A percentile compares a stretch with the other conserved stretches of the same genome.
phyloP scores from a whole-genome alignment of 306 rosid genomes.

The Cicer pinnatifidum region DNA sequence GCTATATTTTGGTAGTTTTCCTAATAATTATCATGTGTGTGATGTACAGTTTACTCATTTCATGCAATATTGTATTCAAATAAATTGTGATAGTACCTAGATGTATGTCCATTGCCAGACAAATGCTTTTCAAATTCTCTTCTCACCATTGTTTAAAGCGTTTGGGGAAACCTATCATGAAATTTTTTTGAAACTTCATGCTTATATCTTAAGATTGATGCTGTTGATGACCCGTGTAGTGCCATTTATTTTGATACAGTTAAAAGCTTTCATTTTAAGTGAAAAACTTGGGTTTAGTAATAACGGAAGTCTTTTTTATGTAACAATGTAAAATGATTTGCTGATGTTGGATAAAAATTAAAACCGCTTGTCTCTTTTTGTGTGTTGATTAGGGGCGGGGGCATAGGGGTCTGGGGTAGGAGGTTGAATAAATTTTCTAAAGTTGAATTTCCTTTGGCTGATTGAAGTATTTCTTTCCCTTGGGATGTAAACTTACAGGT shows the following conservation, averaged over 20 bases:
- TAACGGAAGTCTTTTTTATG: neutral
- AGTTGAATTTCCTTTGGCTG: slow-evolving; percentile 37
- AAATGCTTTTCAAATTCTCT: neutral
- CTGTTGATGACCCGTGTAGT: neutral
- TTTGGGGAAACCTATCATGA: slow-evolving; percentile 4
- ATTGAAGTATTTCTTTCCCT: slow-evolving; percentile 11
- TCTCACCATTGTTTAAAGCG: neutral
- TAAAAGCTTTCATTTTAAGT: slow-evolving; percentile 14
- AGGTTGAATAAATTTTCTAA: slow-evolving; percentile 1
- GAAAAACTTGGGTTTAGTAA: neutral
- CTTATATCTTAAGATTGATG: slow-evolving; percentile 3
- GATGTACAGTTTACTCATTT: too few species aligned
- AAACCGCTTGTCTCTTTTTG: slow-evolving; percentile 4
- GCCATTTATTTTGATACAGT: slow-evolving; percentile 7
- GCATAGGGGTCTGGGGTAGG: neutral
- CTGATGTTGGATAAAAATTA: neutral
- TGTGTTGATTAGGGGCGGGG: too few species aligned
- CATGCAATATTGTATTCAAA: neutral
- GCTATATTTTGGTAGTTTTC: neutral
- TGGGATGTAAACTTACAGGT: slow-evolving; percentile 63
- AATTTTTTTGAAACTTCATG: neutral
- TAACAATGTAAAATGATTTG: neutral
- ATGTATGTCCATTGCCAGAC: neutral
- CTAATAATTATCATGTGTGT: neutral
- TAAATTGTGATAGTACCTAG: slow-evolving; percentile 17